Base-by-base conservation (phyloP, 2,329 filamentous ascomycete genomes). In the Apiospora hydei region DNA sequence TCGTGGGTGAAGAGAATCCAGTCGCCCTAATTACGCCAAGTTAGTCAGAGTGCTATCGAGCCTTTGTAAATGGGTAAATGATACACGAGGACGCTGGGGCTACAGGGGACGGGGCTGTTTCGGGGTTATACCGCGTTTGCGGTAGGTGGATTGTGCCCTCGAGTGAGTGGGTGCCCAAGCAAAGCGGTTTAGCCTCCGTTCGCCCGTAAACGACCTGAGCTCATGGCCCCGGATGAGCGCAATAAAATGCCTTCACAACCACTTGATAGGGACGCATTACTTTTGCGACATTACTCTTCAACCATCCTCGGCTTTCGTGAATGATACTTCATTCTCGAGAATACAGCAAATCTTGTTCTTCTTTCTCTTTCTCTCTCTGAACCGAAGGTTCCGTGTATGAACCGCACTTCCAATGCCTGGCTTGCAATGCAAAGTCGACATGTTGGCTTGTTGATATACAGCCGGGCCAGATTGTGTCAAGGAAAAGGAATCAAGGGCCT, bases 1-100 rank as follows among this genome's bases (percentile, higher is more conserved):
- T 99, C 96, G 87, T 99, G 95, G 81, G 96, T 98, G 89, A 99
- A 99, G 82, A 99, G 94, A 83, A 99, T 98, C 95, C 95, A 98
- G 86, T 99, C 96, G 82, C 96, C 96, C 96, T 98, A 76, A 14
- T 43, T 41, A 11, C 18, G 21, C 21, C 57, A 41, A 41, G 57
- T 64, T 64, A 64, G 57, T 64, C 41, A 69, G 13, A 7, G n/a
- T 64, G 57, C 57, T 64, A 10, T 18, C 21, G 38, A n/a, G 10
- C 57, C 4, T 64, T 21, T 64, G 34, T 16, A 77, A 72, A 74
- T 64, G 71, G 70, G 70, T 68, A 41, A 61, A 41, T n/a, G 57
- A 46, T 51, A 72, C 69, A 72, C 69, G 34, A 64, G 1, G 18
- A 24, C 34, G 57, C 34, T 24, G 38, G 57, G 21, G 30, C 53